Evolutionary conservation across 495 filamentous ascomycete species (phyloP).

Genomic region (Xylaria venustula): DNA sequence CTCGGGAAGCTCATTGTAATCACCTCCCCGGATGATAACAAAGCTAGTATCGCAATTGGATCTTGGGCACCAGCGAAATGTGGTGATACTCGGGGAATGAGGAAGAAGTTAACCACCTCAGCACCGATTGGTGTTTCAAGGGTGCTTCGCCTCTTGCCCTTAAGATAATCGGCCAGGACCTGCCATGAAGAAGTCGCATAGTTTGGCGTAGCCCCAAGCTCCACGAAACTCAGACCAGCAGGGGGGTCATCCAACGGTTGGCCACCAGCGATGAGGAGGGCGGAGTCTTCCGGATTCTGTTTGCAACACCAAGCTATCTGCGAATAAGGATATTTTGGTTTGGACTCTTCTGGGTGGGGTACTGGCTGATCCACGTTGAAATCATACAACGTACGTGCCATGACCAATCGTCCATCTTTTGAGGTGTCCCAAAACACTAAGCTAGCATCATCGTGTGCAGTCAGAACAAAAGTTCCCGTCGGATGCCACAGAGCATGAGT

Average conservation of each 20-base stretch:
- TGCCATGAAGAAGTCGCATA: slow-evolving; percentile 92
- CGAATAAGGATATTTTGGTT: slow-evolving; percentile 56
- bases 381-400: slow-evolving; percentile 76
- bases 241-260: slow-evolving; percentile 57
- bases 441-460: slow-evolving; percentile 84
- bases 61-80: slow-evolving; percentile 87
- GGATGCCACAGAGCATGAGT: slow-evolving; percentile 90
- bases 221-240: slow-evolving; percentile 81
- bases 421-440: slow-evolving; percentile 86
- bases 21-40: slow-evolving; percentile 83
- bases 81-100: slow-evolving; percentile 77
- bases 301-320: slow-evolving; percentile 89
- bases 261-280: slow-evolving; percentile 82
- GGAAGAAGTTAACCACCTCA: slow-evolving; percentile 74
- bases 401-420: slow-evolving; percentile 82
- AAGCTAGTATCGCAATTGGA: slow-evolving; percentile 76
- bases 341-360: slow-evolving; percentile 55
- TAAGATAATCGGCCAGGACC: slow-evolving; percentile 71
- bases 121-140: slow-evolving; percentile 78
- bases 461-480: slow-evolving; percentile 85
- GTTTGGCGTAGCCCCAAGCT: slow-evolving; percentile 82
- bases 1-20: slow-evolving; percentile 87
- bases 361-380: slow-evolving; percentile 62
- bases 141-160: slow-evolving; percentile 64
- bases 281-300: slow-evolving; percentile 88